Conservation (phyloP, 345 rosid genomes). For the Rubroshorea leprosula region DNA sequence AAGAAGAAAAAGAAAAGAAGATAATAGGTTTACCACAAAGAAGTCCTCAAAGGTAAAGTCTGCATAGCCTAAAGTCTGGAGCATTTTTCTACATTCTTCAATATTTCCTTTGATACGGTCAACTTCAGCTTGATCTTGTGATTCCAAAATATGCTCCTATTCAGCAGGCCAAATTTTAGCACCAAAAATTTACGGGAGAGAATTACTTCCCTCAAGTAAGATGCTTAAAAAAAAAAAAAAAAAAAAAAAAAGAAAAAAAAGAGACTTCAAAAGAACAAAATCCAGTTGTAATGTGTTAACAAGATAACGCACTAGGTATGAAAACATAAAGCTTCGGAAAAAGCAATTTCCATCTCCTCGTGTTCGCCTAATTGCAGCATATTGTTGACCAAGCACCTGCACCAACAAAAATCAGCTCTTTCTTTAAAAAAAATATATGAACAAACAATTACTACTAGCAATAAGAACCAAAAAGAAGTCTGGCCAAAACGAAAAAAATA, state of each 20-base stretch:
- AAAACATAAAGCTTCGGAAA: slow-evolving; percentile 92
- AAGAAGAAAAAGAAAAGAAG: too few relatives aligned
- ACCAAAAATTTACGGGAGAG: slow-evolving; percentile 13
- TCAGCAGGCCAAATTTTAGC: slow-evolving; percentile 9
- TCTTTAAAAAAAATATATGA: neutral
- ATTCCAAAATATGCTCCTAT: slow-evolving; percentile 79
- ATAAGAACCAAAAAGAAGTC: neutral
- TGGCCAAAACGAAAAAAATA: too few relatives aligned
- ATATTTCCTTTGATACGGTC: slow-evolving; percentile 74
- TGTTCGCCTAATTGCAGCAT: slow-evolving; percentile 78
- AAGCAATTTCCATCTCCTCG: slow-evolving; percentile 99
- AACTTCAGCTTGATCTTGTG: slow-evolving; percentile 80
- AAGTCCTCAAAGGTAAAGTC: slow-evolving; percentile 98
- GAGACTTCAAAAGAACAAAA: neutral
- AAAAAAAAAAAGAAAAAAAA: too few relatives aligned
- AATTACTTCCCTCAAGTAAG: slow-evolving; percentile 12
- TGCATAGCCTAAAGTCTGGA: slow-evolving; percentile 82
- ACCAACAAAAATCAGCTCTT: slow-evolving; percentile 10
- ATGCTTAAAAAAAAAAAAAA: slow-evolving; percentile 8
- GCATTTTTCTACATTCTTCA: slow-evolving; percentile 87
- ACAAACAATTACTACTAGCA: neutral
- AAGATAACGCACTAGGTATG: slow-evolving; percentile 77
- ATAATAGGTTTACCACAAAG: slow-evolving; percentile 59
- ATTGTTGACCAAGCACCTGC: slow-evolving; percentile 66
- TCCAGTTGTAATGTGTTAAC: neutral